Conservation (phyloP, 805 yeast genomes). For the Metschnikowia picachoensis region DNA sequence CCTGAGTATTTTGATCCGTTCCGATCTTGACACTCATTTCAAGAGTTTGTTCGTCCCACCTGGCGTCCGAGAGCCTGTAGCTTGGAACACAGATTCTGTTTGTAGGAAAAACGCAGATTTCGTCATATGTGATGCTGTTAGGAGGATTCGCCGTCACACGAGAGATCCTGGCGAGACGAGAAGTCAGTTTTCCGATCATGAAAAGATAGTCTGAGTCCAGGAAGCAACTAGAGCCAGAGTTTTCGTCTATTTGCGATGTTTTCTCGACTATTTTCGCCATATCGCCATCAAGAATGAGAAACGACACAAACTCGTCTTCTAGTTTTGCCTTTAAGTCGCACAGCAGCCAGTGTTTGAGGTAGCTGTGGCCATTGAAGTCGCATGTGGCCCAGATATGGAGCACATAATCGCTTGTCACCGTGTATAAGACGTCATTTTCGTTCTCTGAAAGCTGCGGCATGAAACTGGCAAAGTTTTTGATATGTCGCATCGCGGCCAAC, state of each 20-base stretch:
- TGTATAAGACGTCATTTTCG: conserved; percentile 47
- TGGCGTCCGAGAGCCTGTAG: neutral
- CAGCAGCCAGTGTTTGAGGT: conserved; percentile 55
- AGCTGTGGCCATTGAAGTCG: conserved; percentile 55
- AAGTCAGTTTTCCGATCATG: conserved; percentile 31
- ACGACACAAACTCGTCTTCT: conserved; percentile 1
- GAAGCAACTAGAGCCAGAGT: too few species aligned
- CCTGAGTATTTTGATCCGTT: too few species aligned
- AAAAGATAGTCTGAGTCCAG: conserved; percentile 30
- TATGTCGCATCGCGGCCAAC: conserved; percentile 27
- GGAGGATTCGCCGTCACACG: conserved; percentile 57
- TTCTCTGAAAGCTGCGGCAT: conserved; percentile 26
- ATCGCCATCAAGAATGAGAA: conserved; percentile 4
- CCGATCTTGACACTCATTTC: neutral
- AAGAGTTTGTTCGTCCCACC: neutral
- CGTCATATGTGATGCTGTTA: conserved; percentile 41
- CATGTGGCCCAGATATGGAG: conserved; percentile 69
- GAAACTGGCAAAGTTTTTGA: conserved; percentile 31
- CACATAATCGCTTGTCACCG: conserved; percentile 55
- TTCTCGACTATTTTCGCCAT: neutral
- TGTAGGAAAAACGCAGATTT: conserved; percentile 22
- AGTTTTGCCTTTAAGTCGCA: conserved; percentile 23
- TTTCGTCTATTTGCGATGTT: neutral
- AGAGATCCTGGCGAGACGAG: conserved; percentile 44
- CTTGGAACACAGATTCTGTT: conserved; percentile 11